These are phyloP conservation scores for Effrenium voratum DNA, from an alignment of 73 alveolate species.

Conservation along the genomic window DNA sequence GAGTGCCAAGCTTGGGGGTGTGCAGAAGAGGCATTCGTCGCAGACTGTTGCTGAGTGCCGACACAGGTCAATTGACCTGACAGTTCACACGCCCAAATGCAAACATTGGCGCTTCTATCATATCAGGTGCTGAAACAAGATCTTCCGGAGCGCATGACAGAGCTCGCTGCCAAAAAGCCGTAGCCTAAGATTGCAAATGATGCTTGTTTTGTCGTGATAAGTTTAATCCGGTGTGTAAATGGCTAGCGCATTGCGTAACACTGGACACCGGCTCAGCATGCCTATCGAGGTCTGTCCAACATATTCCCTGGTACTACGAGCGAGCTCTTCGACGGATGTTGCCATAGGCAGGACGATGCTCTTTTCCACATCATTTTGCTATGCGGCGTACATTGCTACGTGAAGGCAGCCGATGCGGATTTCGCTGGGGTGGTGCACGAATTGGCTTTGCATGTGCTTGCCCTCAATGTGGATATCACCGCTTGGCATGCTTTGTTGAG, in stretches of 20 bases:
- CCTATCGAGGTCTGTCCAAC: conserved; percentile 70
- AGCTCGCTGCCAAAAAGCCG: conserved; percentile 86
- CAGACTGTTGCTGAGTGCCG: background rate
- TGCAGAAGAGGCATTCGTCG: background rate
- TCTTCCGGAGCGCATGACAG: conserved; percentile 87
- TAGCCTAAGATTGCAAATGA: background rate
- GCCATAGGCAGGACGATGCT: conserved; percentile 39
- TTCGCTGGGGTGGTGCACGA: background rate
- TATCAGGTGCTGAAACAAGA: conserved; percentile 75
- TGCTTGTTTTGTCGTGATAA: background rate
- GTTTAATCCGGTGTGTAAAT: background rate
- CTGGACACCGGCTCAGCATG: background rate
- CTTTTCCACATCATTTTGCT: background rate
- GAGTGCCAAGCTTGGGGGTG: background rate
- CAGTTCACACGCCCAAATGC: background rate
- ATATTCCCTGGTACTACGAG: conserved; percentile 94
- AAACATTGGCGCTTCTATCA: background rate
- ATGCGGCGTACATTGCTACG: no score
- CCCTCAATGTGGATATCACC: no score
- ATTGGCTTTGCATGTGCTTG: background rate
- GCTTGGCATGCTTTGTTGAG: no score
- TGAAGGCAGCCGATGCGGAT: background rate
- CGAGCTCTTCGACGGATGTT: conserved; percentile 93
- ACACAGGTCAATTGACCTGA: background rate
- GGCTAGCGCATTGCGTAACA: background rate